A percentile compares a stretch with the other conserved stretches of the same genome.
These are phyloP conservation scores for Exophiala sideris DNA, from an alignment of 2,329 filamentous ascomycete species.

Conservation along the genomic window DNA sequence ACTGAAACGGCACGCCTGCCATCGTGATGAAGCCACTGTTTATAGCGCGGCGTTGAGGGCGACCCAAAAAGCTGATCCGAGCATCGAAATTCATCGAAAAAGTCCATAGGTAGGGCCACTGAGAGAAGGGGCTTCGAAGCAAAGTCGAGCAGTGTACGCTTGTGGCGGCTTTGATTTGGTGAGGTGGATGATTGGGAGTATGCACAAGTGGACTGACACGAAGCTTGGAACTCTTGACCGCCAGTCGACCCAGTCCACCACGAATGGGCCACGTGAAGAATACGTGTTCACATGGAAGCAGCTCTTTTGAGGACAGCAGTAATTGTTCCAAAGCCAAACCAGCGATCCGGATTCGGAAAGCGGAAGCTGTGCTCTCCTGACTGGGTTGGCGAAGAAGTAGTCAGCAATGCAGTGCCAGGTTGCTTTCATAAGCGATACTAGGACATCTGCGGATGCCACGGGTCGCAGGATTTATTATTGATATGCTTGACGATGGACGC, in stretches of 20 bases:
- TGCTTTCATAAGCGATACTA: constrained; percentile 21
- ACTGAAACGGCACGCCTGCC: constrained; percentile 2
- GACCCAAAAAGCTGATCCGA: not conserved
- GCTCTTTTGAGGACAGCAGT: too few species aligned
- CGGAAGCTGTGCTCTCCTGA: constrained; percentile 17
- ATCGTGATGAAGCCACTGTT: not conserved
- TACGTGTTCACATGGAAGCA: not conserved
- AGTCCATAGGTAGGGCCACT: too few species aligned
- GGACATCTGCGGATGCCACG: not conserved
- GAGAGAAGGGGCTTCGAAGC: too few species aligned
- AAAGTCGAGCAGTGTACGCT: too few species aligned
- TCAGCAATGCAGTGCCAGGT: constrained; percentile 14
- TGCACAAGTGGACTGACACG: too few species aligned
- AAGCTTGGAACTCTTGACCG: too few species aligned
- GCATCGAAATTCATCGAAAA: too few species aligned
- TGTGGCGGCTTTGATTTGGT: too few species aligned
- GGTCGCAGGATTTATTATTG: not conserved
- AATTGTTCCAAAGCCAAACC: not conserved
- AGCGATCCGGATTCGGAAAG: constrained; percentile 16
- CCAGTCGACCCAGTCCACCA: too few species aligned
- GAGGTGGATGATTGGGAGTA: too few species aligned
- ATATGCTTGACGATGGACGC: constrained; percentile 1
- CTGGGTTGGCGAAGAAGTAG: constrained; percentile 17
- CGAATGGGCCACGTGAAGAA: too few species aligned
- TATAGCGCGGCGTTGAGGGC: constrained; percentile 22